Evolutionary conservation across 768 basidiomycete species (phyloP).

Genomic region (Lactarius quietus): DNA sequence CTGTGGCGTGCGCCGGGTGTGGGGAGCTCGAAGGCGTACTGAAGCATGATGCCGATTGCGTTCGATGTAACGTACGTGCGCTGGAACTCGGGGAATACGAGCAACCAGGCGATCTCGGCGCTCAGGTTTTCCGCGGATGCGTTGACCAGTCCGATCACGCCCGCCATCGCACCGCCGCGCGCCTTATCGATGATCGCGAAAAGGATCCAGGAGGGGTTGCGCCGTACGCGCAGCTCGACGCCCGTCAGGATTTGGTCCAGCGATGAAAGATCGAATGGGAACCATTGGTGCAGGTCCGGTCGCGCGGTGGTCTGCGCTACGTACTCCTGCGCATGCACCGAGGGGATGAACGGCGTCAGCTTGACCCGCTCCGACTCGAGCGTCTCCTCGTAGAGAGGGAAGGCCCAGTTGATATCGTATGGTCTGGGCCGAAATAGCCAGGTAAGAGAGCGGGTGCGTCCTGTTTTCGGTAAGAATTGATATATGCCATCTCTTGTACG

Average conservation of each 20-base stretch:
- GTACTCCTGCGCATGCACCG: constrained; percentile 31
- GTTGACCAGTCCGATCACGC: constrained; percentile 36
- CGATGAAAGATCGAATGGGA: constrained; percentile 33
- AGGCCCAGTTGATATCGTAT: constrained; percentile 36
- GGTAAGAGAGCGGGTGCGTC: constrained; percentile 10
- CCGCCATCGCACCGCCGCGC: constrained; percentile 36
- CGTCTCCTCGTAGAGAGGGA: constrained; percentile 32
- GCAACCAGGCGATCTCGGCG: constrained; percentile 13
- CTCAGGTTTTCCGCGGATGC: constrained; percentile 20
- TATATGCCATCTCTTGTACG: constrained; percentile 8
- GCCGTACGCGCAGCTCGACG: constrained; percentile 27
- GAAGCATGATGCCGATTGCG: too few species aligned
- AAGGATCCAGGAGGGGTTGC: constrained; percentile 26
- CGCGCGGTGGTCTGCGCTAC: constrained; percentile 29
- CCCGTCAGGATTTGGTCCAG: constrained; percentile 28
- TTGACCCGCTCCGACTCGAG: constrained; percentile 38
- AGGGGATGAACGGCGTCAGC: constrained; percentile 40
- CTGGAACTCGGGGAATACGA: not conserved
- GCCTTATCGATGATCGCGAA: constrained; percentile 43
- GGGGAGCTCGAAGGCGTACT: too few species aligned
- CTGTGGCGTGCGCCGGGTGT: too few species aligned
- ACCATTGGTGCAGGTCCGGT: constrained; percentile 32
- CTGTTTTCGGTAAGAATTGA: constrained; percentile 9
- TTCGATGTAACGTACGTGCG: too few species aligned
- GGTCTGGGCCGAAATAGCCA: constrained; percentile 28